phyloP scores from a whole-genome alignment of 495 filamentous ascomycete species.

The Aspergillus egyptiacus region DNA sequence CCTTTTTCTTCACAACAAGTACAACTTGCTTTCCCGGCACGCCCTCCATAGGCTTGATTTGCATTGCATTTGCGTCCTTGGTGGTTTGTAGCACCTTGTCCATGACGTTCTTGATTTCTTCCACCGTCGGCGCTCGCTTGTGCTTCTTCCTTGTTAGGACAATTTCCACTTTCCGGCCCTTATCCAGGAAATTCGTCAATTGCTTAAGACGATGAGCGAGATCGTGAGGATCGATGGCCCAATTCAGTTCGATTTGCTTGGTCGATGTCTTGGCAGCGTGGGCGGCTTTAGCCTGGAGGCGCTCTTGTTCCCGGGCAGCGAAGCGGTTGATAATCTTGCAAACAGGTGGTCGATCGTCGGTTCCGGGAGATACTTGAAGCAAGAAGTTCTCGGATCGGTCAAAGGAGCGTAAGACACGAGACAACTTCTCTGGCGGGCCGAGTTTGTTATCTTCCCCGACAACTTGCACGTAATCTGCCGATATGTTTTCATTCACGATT shows the following conservation, averaged over 20 bases:
- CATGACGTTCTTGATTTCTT: slow-evolving; percentile 40
- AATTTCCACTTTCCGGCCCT: slow-evolving; percentile 60
- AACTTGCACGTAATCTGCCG: slow-evolving; percentile 44
- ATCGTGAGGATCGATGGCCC: slow-evolving; percentile 69
- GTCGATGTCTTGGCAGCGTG: slow-evolving; percentile 25
- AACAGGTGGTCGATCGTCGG: slow-evolving; percentile 40
- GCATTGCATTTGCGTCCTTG: slow-evolving; percentile 32
- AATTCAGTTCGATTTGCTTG: slow-evolving; percentile 80
- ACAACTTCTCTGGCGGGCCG: slow-evolving; percentile 35
- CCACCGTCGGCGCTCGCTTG: slow-evolving; percentile 36
- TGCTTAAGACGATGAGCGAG: slow-evolving; percentile 54
- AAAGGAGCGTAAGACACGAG: slow-evolving; percentile 41
- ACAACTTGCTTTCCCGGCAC: slow-evolving; percentile 37
- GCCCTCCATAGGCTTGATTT: slow-evolving; percentile 38
- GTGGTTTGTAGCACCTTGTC: slow-evolving; percentile 32
- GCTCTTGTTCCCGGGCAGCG: slow-evolving; percentile 34
- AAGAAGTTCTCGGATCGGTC: slow-evolving; percentile 49
- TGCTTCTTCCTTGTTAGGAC: slow-evolving; percentile 45
- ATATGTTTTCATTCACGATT: slow-evolving; percentile 52
- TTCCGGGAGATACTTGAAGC: slow-evolving; percentile 46
- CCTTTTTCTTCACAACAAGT: slow-evolving; percentile 35
- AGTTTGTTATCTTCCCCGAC: slow-evolving; percentile 47
- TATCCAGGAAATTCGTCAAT: slow-evolving; percentile 55
- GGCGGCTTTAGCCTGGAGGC: slow-evolving; percentile 35
- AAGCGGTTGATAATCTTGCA: slow-evolving; percentile 60